Evolutionary conservation across 805 yeast genomes (phyloP).

Genomic region (Torulaspora maleeae): DNA sequence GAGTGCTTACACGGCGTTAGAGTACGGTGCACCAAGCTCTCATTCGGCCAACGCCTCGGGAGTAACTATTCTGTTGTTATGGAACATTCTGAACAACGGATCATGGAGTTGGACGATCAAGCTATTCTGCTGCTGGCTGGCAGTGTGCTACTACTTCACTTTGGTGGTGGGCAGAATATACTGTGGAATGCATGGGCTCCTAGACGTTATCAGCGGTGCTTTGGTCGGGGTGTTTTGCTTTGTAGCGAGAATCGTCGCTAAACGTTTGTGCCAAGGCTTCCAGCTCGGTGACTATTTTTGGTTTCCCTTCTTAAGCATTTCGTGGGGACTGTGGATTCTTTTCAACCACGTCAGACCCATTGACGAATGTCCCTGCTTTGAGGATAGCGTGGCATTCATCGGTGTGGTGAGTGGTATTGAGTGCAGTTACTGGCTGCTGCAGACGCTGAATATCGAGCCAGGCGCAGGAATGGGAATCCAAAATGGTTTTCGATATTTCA

Average conservation of each 20-base stretch:
- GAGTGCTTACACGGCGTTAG: slow-evolving; percentile 85
- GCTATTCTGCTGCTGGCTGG: slow-evolving; percentile 18
- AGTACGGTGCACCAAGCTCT: slow-evolving; percentile 91
- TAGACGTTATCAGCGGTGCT: slow-evolving; percentile 68
- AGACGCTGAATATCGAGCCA: slow-evolving; percentile 20
- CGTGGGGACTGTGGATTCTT: slow-evolving; percentile 46
- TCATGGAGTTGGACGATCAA: slow-evolving; percentile 3
- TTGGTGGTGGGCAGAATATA: slow-evolving; percentile 78
- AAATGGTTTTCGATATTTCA: slow-evolving; percentile 41
- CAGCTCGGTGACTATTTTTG: slow-evolving; percentile 24
- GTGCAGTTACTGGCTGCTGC: slow-evolving; percentile 49
- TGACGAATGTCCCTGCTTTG: slow-evolving; percentile 94
- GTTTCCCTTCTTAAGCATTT: slow-evolving; percentile 38
- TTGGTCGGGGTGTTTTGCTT: slow-evolving; percentile 55
- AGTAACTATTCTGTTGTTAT: slow-evolving; percentile 52
- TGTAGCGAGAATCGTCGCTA: slow-evolving; percentile 42
- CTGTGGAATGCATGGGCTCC: slow-evolving; percentile 96
- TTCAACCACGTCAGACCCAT: slow-evolving; percentile 77
- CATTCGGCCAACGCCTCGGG: slow-evolving; percentile 94
- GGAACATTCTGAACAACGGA: slow-evolving; percentile 16
- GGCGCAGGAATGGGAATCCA: slow-evolving; percentile 25
- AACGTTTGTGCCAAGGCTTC: slow-evolving; percentile 40
- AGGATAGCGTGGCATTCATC: slow-evolving; percentile 87
- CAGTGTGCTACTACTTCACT: slow-evolving; percentile 51
- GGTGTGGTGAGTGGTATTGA: slow-evolving; percentile 83